Evolutionary conservation across 2,329 filamentous ascomycete genomes (phyloP), one percentile per base, ranked within the genome.

Genomic region (Thielaviopsis ethacetica): DNA sequence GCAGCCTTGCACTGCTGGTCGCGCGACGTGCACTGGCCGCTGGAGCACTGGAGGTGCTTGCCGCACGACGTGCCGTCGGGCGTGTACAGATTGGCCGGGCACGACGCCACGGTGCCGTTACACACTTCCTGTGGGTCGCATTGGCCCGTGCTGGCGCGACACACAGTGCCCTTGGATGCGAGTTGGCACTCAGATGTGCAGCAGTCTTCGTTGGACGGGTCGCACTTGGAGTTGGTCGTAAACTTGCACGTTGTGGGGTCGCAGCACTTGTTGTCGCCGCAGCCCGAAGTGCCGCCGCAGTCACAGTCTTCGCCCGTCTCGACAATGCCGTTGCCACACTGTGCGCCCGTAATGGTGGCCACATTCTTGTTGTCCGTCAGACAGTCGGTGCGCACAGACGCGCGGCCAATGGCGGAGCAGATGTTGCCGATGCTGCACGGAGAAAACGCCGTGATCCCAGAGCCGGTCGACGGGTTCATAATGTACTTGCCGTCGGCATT

Each of bases 271-370:
- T 97, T 93, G 66, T 76, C 71, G 24, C 76, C 81, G 68, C 93
- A 98, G 47, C 80, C 81, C 15, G 74, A 71, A 15, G 75, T 73
- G 58, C 91, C 91, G 62, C 93, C 93, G 67, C 93, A 98, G 71
- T 98, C 93, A 71, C 93, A 98, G 57, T 98, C 86, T 71, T 98
- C 93, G 63, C 89, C 93, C 19, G 80, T 75, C 72, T 97, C 93
- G 56, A 98, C 93, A 64, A 98, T 97, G 58, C 93, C 93, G 71
- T 98, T 98, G 60, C 93, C 93, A 71, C 93, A 98, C 68, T 91
- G 84, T 65, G 85, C 85, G 58, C 86, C 88, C 0, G 83, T 85
- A 65, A 95, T 88, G 27, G 86, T 93, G 34, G 81, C 79, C 53
- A 98, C 83, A 63, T 87, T 84, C 65, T 81, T 83, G 75, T 98